Conservation (phyloP, 768 basidiomycete genomes). For the Lactifluus subvellereus region DNA sequence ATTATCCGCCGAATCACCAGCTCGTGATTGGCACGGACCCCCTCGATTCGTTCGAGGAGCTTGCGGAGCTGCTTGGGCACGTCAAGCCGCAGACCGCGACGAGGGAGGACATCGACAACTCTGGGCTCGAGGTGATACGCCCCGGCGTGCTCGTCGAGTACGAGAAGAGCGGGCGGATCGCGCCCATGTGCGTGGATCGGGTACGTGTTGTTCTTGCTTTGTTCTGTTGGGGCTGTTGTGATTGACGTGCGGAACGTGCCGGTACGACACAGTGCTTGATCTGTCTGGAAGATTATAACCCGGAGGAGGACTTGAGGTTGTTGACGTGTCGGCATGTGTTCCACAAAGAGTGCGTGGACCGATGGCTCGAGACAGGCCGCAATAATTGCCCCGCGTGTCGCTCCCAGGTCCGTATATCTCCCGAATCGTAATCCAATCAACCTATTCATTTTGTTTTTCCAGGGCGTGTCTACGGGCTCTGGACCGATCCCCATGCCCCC, state of each 20-base stretch:
- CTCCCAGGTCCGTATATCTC: slow-evolving; percentile 45
- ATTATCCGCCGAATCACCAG: slow-evolving; percentile 86
- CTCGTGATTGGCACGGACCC: slow-evolving; percentile 75
- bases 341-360: slow-evolving; percentile 81
- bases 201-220: slow-evolving; percentile 39
- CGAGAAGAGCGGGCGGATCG: slow-evolving; percentile 34
- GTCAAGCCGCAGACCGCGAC: slow-evolving; percentile 78
- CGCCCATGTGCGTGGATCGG: slow-evolving; percentile 73
- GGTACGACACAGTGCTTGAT: slow-evolving; percentile 72
- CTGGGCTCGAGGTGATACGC: slow-evolving; percentile 73
- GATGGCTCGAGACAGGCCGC: slow-evolving; percentile 40
- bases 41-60: slow-evolving; percentile 76
- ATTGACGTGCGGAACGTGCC: not conserved
- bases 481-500: not conserved
- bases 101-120: slow-evolving; percentile 79
- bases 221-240: not conserved
- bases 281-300: slow-evolving; percentile 79
- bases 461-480: slow-evolving; percentile 9
- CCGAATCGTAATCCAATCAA: not conserved
- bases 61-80: slow-evolving; percentile 78
- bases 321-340: slow-evolving; percentile 86
- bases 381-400: slow-evolving; percentile 95
- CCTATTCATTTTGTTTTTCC: not conserved
- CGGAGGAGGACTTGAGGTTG: slow-evolving; percentile 73
- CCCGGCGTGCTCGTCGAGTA: slow-evolving; percentile 38